A percentile compares a stretch with the other conserved stretches of the same genome.
Evolutionary conservation across 1,284 basidiomycete species (phyloP).

Genomic region (Fomes fomentarius): DNA sequence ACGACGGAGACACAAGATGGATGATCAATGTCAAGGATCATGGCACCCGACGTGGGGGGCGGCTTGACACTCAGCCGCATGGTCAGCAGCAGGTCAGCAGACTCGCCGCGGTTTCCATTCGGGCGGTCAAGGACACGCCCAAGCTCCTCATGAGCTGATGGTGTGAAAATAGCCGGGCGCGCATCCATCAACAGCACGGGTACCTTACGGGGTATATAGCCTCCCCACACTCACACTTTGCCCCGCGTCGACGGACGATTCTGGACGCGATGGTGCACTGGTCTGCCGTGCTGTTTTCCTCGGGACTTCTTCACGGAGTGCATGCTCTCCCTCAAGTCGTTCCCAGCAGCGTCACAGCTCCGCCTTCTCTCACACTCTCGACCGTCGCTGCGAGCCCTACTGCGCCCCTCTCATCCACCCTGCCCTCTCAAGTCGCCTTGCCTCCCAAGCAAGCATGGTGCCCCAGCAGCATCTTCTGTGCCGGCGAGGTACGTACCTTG

Average conservation of each 20-base stretch:
- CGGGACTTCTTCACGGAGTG: conserved; percentile 21
- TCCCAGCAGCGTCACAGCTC: conserved; percentile 22
- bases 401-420: conserved; percentile 48
- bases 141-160: conserved; percentile 18
- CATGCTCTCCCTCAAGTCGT: conserved; percentile 28
- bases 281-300: conserved; percentile 9
- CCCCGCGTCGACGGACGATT: conserved; percentile 11
- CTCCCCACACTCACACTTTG: not conserved
- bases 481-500: conserved; percentile 62
- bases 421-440: conserved; percentile 71
- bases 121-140: not conserved
- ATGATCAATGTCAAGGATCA: no score
- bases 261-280: conserved; percentile 11
- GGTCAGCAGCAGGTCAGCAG: conserved; percentile 5
- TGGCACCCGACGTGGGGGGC: no score
- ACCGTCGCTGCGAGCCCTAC: conserved; percentile 72
- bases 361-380: conserved; percentile 42
- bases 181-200: conserved; percentile 4
- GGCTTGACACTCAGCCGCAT: not conserved
- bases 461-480: conserved; percentile 82
- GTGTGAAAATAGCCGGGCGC: conserved; percentile 14
- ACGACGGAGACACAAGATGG: no score
- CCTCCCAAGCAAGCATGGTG: conserved; percentile 82
- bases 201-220: conserved; percentile 10
- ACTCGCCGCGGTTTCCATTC: conserved; percentile 4